These are phyloP conservation scores for Talaromyces pinophilus DNA, from an alignment of 2,329 filamentous ascomycete genomes.

Conservation along the genomic window DNA sequence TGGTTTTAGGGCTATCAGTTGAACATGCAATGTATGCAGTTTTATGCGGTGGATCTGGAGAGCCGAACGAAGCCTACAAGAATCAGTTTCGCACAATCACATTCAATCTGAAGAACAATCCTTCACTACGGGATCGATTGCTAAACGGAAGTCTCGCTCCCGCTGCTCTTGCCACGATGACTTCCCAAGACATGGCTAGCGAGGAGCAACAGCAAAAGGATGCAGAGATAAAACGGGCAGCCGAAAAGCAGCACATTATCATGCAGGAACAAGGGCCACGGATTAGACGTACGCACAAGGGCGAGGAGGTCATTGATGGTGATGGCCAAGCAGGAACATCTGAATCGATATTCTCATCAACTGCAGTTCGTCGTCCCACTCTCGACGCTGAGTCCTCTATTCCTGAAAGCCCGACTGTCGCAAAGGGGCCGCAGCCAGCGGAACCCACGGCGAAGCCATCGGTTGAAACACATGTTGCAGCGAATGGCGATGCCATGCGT, in stretches of 20 bases:
- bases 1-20: conserved; percentile 73
- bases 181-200: conserved; percentile 84
- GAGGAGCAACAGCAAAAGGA: conserved; percentile 75
- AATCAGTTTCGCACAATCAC: conserved; percentile 72
- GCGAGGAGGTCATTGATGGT: conserved; percentile 83
- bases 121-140: conserved; percentile 72
- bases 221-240: conserved; percentile 56
- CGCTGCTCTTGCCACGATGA: conserved; percentile 81
- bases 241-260: conserved; percentile 70
- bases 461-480: conserved; percentile 42
- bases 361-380: conserved; percentile 48
- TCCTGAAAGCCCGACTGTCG: conserved; percentile 29
- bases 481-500: conserved; percentile 60
- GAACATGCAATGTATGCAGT: conserved; percentile 67
- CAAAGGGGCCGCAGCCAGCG: conserved; percentile 29
- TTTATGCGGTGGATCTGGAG: conserved; percentile 52
- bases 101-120: conserved; percentile 88
- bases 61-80: conserved; percentile 58
- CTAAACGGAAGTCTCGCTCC: conserved; percentile 72
- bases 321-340: conserved; percentile 56
- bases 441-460: conserved; percentile 1
- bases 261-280: conserved; percentile 74
- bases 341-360: conserved; percentile 52
- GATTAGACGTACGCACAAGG: conserved; percentile 89
- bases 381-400: conserved; percentile 29